Percentiles rank a stretch among this genome's conserved stretches.
Evolutionary conservation across 2,329 filamentous ascomycete genomes (phyloP).

Genomic region (Anisogramma anomala): DNA sequence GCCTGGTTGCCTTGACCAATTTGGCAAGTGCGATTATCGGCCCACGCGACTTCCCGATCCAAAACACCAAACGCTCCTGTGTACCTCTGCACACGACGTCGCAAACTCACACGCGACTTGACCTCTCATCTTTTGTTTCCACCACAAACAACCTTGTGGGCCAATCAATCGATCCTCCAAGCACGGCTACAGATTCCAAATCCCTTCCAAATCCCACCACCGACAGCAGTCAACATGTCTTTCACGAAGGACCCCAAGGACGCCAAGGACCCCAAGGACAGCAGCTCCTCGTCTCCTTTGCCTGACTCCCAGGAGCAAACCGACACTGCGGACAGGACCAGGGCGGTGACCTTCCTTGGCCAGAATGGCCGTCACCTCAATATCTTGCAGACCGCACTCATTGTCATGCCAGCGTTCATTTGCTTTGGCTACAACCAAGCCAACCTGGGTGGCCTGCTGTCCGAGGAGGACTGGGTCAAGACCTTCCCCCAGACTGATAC

Average conservation of each 20-base stretch:
- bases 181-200: too few species aligned
- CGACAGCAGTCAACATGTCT: slow-evolving; percentile 1
- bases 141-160: too few species aligned
- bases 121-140: too few species aligned
- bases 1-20: too few species aligned
- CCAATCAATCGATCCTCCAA: too few species aligned
- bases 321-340: neutral
- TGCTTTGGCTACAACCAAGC: slow-evolving; percentile 42
- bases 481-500: slow-evolving; percentile 40
- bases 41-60: too few species aligned
- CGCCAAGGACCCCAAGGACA: neutral
- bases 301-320: neutral
- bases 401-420: slow-evolving; percentile 26
- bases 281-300: neutral
- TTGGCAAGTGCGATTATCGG: too few species aligned
- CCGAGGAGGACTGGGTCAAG: slow-evolving; percentile 25
- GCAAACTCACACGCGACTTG: too few species aligned
- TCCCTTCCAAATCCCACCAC: too few species aligned
- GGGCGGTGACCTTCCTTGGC: slow-evolving; percentile 9
- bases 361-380: slow-evolving; percentile 14
- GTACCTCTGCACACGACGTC: too few species aligned
- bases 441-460: slow-evolving; percentile 33
- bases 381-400: slow-evolving; percentile 12
- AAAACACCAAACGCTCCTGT: too few species aligned
- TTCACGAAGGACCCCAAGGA: slow-evolving; percentile 1